Conservation (phyloP, 768 basidiomycete genomes). For the Obba rivulosa region DNA sequence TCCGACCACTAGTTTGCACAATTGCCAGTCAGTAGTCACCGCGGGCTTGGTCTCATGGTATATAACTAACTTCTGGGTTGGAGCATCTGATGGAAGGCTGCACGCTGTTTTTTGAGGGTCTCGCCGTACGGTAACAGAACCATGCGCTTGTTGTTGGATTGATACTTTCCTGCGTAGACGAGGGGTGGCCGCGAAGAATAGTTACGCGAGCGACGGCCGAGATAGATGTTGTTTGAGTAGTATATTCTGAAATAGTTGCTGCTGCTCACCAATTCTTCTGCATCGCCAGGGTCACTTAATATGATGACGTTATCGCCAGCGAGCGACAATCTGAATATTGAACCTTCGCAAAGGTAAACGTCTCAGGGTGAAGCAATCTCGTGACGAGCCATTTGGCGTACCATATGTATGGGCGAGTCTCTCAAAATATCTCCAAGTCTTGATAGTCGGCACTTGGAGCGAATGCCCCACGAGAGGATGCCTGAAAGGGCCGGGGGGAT, state of each 20-base stretch:
- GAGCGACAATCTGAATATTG: slow-evolving; percentile 2
- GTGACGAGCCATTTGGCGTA: too few species aligned
- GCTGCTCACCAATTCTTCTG: slow-evolving; percentile 9
- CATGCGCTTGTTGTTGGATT: slow-evolving; percentile 12
- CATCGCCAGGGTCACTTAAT: slow-evolving; percentile 6
- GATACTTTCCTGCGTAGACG: slow-evolving; percentile 18
- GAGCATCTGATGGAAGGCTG: slow-evolving; percentile 15
- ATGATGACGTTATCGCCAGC: slow-evolving; percentile 7
- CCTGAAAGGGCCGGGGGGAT: neutral
- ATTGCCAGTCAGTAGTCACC: too few species aligned
- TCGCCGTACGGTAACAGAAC: slow-evolving; percentile 14
- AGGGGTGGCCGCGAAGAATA: slow-evolving; percentile 10
- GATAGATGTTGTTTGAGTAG: too few species aligned
- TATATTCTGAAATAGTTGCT: too few species aligned
- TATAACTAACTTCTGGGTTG: too few species aligned
- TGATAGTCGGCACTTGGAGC: slow-evolving; percentile 5
- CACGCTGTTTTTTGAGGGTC: slow-evolving; percentile 11
- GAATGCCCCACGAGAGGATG: slow-evolving; percentile 4
- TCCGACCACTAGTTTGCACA: slow-evolving; percentile 15
- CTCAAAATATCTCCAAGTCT: slow-evolving; percentile 12
- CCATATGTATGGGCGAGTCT: slow-evolving; percentile 4
- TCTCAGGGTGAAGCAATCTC: too few species aligned
- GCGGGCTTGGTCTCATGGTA: too few species aligned
- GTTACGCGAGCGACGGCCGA: slow-evolving; percentile 7
- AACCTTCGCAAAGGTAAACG: slow-evolving; percentile 2